Conservation (phyloP, 495 filamentous ascomycete genomes). For the Delitschia confertaspora region DNA sequence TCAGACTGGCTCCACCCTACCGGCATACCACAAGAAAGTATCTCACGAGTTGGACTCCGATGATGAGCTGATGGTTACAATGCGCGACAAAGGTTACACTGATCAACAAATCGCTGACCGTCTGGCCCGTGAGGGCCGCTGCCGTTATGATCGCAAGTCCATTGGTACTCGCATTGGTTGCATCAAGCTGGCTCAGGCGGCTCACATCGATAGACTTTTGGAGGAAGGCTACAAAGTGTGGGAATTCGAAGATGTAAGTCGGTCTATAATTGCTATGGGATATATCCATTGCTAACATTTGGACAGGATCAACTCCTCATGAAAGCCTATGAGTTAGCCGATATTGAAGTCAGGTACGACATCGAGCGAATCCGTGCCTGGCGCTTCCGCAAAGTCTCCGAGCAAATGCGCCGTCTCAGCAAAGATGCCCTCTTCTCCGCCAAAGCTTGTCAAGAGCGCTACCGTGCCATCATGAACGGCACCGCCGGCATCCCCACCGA, state of each 20-base stretch:
- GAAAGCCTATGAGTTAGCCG: constrained; percentile 19
- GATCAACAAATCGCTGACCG: constrained; percentile 30
- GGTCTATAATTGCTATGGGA: no score
- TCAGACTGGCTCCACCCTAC: constrained; percentile 3
- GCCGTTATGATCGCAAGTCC: constrained; percentile 32
- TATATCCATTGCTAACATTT: not conserved
- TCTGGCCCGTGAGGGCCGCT: constrained; percentile 31
- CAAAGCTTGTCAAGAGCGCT: constrained; percentile 32
- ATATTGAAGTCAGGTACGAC: constrained; percentile 25
- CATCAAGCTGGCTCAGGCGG: constrained; percentile 29
- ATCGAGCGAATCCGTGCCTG: constrained; percentile 21
- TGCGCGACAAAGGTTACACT: constrained; percentile 32
- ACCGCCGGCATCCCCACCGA: constrained; percentile 30
- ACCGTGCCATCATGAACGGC: constrained; percentile 25
- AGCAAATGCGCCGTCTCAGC: constrained; percentile 19
- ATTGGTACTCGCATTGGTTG: constrained; percentile 35
- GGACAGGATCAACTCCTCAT: constrained; percentile 29
- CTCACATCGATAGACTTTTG: constrained; percentile 30
- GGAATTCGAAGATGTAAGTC: constrained; percentile 35
- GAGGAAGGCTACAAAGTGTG: constrained; percentile 35
- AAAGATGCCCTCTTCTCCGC: constrained; percentile 23
- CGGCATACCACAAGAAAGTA: constrained; percentile 23
- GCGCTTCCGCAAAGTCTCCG: constrained; percentile 26
- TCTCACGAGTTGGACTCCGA: constrained; percentile 31
- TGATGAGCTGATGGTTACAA: constrained; percentile 33